phyloP scores from a whole-genome alignment of 2,329 filamentous ascomycete genomes.

The Diaporthe sp. region DNA sequence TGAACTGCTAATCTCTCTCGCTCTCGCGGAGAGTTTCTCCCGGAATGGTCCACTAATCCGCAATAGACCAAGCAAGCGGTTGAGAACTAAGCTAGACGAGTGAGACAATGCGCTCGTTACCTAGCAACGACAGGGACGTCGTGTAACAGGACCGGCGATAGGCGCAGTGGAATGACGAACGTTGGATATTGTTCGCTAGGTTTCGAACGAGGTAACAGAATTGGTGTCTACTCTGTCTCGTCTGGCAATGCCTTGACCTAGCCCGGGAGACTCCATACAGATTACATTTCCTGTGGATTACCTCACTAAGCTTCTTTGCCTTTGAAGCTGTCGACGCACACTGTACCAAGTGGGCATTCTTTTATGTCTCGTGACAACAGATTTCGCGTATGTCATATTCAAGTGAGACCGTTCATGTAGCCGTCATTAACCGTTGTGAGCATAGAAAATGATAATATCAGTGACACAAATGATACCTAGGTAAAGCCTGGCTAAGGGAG shows the following conservation, averaged over 20 bases:
- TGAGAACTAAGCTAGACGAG: neutral
- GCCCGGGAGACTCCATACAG: neutral
- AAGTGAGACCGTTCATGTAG: neutral
- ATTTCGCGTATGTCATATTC: neutral
- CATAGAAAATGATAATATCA: neutral
- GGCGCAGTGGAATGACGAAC: neutral
- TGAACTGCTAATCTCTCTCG: no score
- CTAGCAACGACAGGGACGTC: neutral
- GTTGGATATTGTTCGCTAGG: neutral
- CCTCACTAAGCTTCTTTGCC: no score
- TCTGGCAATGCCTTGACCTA: neutral
- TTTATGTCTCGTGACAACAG: neutral
- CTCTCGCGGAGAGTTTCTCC: neutral
- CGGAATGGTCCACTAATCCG: no score
- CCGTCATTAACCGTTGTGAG: neutral
- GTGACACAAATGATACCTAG: neutral
- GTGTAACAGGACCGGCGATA: neutral
- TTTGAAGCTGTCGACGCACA: no score
- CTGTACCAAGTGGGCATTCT: neutral
- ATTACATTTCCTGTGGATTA: neutral
- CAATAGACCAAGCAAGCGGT: neutral
- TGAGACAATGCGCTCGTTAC: constrained; percentile 5
- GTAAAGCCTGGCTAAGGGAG: no score
- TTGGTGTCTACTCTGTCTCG: neutral
- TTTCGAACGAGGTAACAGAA: neutral